phyloP scores from a whole-genome alignment of 192 early-diverging fungal genomes.

The Linnemannia elongata region DNA sequence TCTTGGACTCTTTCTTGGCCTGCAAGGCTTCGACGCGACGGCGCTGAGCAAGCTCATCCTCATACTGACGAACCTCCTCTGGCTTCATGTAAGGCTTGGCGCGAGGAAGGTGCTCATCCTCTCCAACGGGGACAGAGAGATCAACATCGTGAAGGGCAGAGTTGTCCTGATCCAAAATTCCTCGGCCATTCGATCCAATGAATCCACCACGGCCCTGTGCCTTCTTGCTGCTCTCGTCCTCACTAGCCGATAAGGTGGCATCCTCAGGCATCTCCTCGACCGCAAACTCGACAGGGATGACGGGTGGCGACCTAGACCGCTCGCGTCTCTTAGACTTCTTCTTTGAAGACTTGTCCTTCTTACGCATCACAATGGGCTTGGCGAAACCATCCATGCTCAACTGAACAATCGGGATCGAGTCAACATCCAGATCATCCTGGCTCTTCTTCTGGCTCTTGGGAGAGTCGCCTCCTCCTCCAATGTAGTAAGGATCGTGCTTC shows the following conservation, averaged over 20 bases:
- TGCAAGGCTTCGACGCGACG: constrained; percentile 42
- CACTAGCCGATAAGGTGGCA: constrained; percentile 63
- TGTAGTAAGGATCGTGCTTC: constrained; percentile 78
- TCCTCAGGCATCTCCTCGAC: constrained; percentile 73
- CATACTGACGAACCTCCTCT: constrained; percentile 64
- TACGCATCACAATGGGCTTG: constrained; percentile 36
- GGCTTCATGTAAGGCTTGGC: constrained; percentile 66
- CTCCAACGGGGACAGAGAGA: constrained; percentile 66
- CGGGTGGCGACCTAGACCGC: constrained; percentile 42
- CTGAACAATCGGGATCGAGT: constrained; percentile 86
- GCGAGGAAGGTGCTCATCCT: constrained; percentile 69
- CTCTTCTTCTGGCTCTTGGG: constrained; percentile 51
- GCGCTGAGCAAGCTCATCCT: constrained; percentile 59
- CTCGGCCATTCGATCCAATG: background rate
- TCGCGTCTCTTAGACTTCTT: constrained; percentile 54
- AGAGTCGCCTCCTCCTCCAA: constrained; percentile 58
- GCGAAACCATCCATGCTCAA: constrained; percentile 72
- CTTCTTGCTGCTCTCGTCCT: constrained; percentile 54
- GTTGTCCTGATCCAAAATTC: constrained; percentile 58
- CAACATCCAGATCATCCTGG: constrained; percentile 76
- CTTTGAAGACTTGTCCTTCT: constrained; percentile 57
- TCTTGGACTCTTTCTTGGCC: constrained; percentile 55
- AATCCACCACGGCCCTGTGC: background rate
- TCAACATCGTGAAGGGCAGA: constrained; percentile 63
- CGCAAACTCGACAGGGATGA: constrained; percentile 61